Base-by-base conservation (phyloP, 1,284 basidiomycete genomes). In the Rhodotorula sp. region DNA sequence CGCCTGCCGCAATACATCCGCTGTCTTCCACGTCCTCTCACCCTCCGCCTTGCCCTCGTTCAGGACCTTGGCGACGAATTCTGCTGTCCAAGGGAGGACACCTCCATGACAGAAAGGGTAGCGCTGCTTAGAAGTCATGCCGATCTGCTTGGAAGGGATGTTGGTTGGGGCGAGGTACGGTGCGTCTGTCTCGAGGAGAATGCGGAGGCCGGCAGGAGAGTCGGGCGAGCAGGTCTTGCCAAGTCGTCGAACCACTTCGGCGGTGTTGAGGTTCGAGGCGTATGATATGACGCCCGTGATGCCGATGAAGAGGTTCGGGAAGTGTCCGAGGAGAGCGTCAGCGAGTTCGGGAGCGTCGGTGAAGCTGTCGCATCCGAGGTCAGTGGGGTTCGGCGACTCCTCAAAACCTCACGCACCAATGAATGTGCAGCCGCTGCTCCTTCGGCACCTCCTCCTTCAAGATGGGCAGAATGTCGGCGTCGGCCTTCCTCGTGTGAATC, bases 231-330 rank as follows among this genome's bases (percentile, higher is more conserved):
- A 19, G 73, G 36, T 68, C 75, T 68, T 74, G 72, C 52, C 57
- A 32, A 52, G 55, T 64, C 67, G 20, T 24, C 64, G 71, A 5
- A 72, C 20, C 34, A 67, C 59, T 34, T 68, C 80, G 27, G 88
- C 80, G 0, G 90, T 91, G 75, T 90, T 86, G 51, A 82, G 73
- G 74, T 91, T 91, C 0, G 86, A 86, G 0, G 87, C 78, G 77
- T 89, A 92, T 0, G 90, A 88, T 68, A 91, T 86, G 47, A 92
- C 90, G 85, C 88, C 87, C 24, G 90, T 91, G 62, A 92, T 86
- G 3, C 90, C 90, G 60, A 92, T 89, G 78, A 85, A 88, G 20
- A 91, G 84, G 77, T 91, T 90, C 0, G 89, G 86, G 78, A 91
- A 92, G 74, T 90, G 84, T 24, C 84, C 84, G 0, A 91, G 82